Evolutionary conservation across 116 monocot genomes (phyloP).

Genomic region (Cymodocea nodosa): DNA sequence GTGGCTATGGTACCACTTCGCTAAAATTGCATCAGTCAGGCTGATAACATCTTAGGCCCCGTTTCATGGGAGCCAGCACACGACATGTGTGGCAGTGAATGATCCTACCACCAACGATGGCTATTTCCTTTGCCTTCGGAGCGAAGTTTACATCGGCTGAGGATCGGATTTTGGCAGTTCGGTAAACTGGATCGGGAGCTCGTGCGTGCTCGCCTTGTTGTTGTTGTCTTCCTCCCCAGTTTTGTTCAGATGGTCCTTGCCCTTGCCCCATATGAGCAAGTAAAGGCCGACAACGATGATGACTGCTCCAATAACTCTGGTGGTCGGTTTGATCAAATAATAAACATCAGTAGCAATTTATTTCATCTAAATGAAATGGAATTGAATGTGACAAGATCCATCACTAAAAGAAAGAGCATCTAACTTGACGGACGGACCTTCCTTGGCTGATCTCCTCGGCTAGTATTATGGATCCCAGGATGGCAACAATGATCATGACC

Average conservation of each 20-base stretch:
- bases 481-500: constrained; percentile 75
- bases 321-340: background rate
- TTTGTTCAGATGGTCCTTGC: constrained; percentile 26
- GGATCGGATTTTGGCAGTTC: too few species aligned
- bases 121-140: too few species aligned
- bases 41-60: too few species aligned
- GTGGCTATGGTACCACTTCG: too few species aligned
- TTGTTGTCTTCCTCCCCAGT: background rate
- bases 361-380: background rate
- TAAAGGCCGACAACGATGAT: constrained; percentile 79
- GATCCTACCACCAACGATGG: too few species aligned
- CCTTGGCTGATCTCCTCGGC: constrained; percentile 63
- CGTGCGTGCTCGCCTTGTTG: background rate
- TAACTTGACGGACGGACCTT: constrained; percentile 26
- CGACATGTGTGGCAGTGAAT: too few species aligned
- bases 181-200: too few species aligned
- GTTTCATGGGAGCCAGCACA: too few species aligned
- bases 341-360: background rate
- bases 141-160: too few species aligned
- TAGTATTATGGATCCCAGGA: constrained; percentile 58
- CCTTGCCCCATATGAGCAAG: constrained; percentile 69
- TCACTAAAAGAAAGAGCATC: too few species aligned
- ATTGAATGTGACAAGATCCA: background rate
- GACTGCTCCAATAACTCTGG: constrained; percentile 56
- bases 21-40: too few species aligned